Percentiles rank a stretch among this genome's conserved stretches.
phyloP scores from a whole-genome alignment of 345 rosid species.

The Cochlearia excelsa region DNA sequence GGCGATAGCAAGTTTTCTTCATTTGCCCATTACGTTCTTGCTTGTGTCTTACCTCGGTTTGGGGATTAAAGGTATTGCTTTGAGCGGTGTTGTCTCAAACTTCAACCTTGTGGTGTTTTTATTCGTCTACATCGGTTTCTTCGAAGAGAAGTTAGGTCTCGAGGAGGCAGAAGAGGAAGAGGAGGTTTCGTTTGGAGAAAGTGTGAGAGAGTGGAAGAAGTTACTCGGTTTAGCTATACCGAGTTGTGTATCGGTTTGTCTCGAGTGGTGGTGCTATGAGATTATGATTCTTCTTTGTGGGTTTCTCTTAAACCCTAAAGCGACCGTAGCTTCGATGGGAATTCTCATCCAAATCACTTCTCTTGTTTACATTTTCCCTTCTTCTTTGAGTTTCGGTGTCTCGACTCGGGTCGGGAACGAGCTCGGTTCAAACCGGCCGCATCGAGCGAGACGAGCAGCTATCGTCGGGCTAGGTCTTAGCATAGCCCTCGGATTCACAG shows the following conservation, averaged over 20 bases:
- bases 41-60: constrained; percentile 54
- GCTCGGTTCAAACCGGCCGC: constrained; percentile 61
- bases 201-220: constrained; percentile 56
- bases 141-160: constrained; percentile 43
- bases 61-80: constrained; percentile 71
- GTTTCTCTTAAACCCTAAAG: constrained; percentile 57
- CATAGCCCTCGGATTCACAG: constrained; percentile 53
- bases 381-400: constrained; percentile 68
- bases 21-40: constrained; percentile 62
- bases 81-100: constrained; percentile 71
- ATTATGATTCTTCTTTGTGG: constrained; percentile 86
- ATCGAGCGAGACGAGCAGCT: constrained; percentile 60
- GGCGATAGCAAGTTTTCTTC: constrained; percentile 29
- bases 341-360: constrained; percentile 82
- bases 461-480: constrained; percentile 52
- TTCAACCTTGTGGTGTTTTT: constrained; percentile 56
- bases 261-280: constrained; percentile 99
- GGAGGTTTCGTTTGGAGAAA: constrained; percentile 49
- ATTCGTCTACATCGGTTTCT: constrained; percentile 51
- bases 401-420: constrained; percentile 83
- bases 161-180: constrained; percentile 31
- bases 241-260: constrained; percentile 83
- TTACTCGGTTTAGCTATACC: constrained; percentile 64
- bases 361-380: constrained; percentile 82
- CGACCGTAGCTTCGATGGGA: constrained; percentile 88